A percentile compares a stretch with the other conserved stretches of the same genome.
phyloP scores from a whole-genome alignment of 23 red algal genomes.

The Gracilariopsis chorda region DNA sequence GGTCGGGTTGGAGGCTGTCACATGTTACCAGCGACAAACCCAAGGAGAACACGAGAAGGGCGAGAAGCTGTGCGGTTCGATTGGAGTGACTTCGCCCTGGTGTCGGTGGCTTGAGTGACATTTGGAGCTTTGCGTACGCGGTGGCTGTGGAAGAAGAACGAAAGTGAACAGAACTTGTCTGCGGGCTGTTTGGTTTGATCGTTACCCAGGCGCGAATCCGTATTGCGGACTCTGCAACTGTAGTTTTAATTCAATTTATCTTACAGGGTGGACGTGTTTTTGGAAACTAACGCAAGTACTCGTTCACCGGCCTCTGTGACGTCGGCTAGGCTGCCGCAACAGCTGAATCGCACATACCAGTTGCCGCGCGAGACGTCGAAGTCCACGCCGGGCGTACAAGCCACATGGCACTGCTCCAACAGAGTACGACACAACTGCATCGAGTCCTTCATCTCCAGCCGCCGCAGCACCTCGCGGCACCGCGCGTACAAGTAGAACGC shows the following conservation, averaged over 20 bases:
- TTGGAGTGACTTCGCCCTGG: too few relatives aligned
- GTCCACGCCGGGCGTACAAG: slow-evolving; percentile 50
- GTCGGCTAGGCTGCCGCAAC: not conserved
- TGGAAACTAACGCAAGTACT: too few relatives aligned
- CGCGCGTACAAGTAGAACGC: slow-evolving; percentile 59
- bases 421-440: slow-evolving; percentile 28
- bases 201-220: too few relatives aligned
- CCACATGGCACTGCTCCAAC: slow-evolving; percentile 11
- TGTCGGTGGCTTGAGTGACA: too few relatives aligned
- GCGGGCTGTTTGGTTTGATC: too few relatives aligned
- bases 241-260: too few relatives aligned
- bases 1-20: not conserved
- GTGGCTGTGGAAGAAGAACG: too few relatives aligned
- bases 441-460: not conserved
- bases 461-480: not conserved
- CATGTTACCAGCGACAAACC: not conserved
- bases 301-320: slow-evolving; percentile 28
- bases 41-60: not conserved
- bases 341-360: slow-evolving; percentile 22
- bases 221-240: too few relatives aligned
- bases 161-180: too few relatives aligned
- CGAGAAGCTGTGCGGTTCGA: not conserved
- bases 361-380: slow-evolving; percentile 31
- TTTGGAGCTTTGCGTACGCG: too few relatives aligned
- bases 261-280: too few relatives aligned